Evolutionary conservation across 495 filamentous ascomycete species (phyloP).

Genomic region (Symbiotaphrina buchneri): DNA sequence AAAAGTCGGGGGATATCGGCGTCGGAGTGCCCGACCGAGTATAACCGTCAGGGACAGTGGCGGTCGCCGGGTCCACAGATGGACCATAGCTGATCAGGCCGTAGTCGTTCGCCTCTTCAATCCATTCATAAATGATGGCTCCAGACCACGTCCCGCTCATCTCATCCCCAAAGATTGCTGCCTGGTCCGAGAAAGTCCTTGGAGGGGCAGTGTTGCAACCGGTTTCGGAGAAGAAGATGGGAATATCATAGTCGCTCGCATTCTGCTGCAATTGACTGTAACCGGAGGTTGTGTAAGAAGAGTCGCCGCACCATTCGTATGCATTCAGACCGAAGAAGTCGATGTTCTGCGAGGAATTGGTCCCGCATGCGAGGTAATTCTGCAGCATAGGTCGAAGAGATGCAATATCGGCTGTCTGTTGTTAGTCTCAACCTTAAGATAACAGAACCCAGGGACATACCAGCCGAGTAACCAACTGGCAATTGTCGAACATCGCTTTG

Average conservation of each 20-base stretch:
- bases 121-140: slow-evolving; percentile 77
- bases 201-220: slow-evolving; percentile 47
- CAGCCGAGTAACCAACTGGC: slow-evolving; percentile 71
- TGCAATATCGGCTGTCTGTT: slow-evolving; percentile 42
- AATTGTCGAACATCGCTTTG: slow-evolving; percentile 70
- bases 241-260: slow-evolving; percentile 37
- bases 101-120: slow-evolving; percentile 67
- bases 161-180: slow-evolving; percentile 44
- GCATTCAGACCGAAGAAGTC: slow-evolving; percentile 78
- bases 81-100: slow-evolving; percentile 64
- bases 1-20: slow-evolving; percentile 53
- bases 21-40: slow-evolving; percentile 49
- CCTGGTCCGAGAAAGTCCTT: slow-evolving; percentile 54
- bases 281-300: slow-evolving; percentile 38
- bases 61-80: slow-evolving; percentile 21
- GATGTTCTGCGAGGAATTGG: slow-evolving; percentile 40
- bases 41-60: slow-evolving; percentile 37
- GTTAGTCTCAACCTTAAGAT: not conserved
- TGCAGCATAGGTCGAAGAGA: slow-evolving; percentile 67
- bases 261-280: slow-evolving; percentile 42
- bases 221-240: slow-evolving; percentile 73
- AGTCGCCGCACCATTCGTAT: slow-evolving; percentile 70
- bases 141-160: slow-evolving; percentile 67
- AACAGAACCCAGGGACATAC: slow-evolving; percentile 5
- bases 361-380: slow-evolving; percentile 64